Evolutionary conservation across 352 stramenopile species (phyloP), one percentile per base, ranked within the genome.

Genomic region (Halophytophthora polymorphica): DNA sequence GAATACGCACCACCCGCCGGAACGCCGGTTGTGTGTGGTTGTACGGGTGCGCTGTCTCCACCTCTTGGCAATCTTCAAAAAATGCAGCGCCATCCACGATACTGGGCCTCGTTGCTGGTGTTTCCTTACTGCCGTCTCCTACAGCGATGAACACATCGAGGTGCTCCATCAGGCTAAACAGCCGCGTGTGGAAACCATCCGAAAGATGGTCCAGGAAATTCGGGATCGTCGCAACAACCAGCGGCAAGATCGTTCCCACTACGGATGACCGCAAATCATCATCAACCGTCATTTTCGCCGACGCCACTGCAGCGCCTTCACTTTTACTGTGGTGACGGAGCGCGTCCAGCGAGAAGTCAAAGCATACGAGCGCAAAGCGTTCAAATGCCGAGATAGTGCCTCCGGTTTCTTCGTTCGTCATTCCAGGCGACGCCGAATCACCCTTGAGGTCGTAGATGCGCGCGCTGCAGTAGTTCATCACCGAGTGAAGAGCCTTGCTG

Each of bases 11-110:
- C 18, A 84, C 69, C 38, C 80, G 77, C 5, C 77, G 73, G 54
- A 88, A 74, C 14, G 77, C 64, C 33, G 77, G 66, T 43, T 88
- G 74, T 11, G 52, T 71, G 39, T 77, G 62, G 29, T 56, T 82
- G 61, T 90, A 92, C 23, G 81, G 81, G 55, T 92, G 81, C 2
- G 65, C 37, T 25, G 69, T 87, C 54, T 92, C 78, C 14, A 90
- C 64, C 12, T 83, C 54, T 52, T 73, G 73, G 19, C 71, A 64
- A 2, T 62, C 64, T 45, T 59, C 64, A 19, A 77, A 81, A n/a
- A 67, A 74, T 19, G 58, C 50, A 38, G 50, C 44, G 15, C 18
- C 18, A 38, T 41, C 28, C 25, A 45, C 7, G 5, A 17, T 19
- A 19, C 15, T 31, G 49, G 37, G 18, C 13, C 6, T 31, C 15